These are phyloP conservation scores for Phytophthora uliginosa DNA, from an alignment of 352 stramenopile species.

Conservation along the genomic window DNA sequence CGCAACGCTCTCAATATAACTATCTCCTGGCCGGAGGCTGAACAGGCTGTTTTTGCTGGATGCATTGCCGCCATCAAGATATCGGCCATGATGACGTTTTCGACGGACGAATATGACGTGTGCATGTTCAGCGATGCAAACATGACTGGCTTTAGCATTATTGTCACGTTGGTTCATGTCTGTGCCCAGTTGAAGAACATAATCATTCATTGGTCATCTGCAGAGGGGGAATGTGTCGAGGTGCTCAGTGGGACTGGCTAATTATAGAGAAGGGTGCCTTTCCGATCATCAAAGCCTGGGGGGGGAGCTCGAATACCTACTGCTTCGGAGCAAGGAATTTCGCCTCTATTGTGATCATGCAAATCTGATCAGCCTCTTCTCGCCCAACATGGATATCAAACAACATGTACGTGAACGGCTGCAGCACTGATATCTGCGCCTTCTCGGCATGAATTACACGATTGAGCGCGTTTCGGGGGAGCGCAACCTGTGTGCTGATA, in stretches of 20 bases:
- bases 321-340: constrained; percentile 24
- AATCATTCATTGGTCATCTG: constrained; percentile 20
- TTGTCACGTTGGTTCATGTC: background rate
- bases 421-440: constrained; percentile 12
- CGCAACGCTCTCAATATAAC: constrained; percentile 12
- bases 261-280: constrained; percentile 34
- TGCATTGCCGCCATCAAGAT: background rate
- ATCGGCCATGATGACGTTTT: constrained; percentile 15
- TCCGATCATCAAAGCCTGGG: constrained; percentile 24
- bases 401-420: constrained; percentile 27
- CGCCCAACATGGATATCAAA: constrained; percentile 13
- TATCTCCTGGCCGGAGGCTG: constrained; percentile 1
- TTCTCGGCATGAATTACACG: constrained; percentile 18
- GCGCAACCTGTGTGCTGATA: constrained; percentile 13
- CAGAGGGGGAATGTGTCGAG: constrained; percentile 12
- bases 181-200: constrained; percentile 14
- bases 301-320: constrained; percentile 16
- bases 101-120: background rate
- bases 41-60: background rate
- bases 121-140: constrained; percentile 11
- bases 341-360: constrained; percentile 34
- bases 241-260: constrained; percentile 17
- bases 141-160: background rate
- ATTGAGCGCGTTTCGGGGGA: constrained; percentile 27
- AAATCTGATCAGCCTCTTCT: constrained; percentile 37